These are phyloP conservation scores for Geosmithia putterillii DNA, from an alignment of 2,329 filamentous ascomycete species.

Conservation along the genomic window DNA sequence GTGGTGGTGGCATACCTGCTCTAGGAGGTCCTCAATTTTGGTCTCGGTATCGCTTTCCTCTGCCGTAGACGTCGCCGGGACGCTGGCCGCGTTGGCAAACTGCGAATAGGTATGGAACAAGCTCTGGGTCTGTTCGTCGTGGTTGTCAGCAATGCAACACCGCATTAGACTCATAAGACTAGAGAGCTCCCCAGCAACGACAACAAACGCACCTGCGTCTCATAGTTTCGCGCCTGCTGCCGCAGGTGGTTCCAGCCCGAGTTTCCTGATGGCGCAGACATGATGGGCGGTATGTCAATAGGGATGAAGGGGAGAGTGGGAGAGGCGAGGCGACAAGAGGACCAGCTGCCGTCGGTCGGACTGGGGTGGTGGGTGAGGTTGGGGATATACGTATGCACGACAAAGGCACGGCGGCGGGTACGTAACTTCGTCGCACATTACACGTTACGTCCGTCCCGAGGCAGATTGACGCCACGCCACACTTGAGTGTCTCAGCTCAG, in stretches of 20 bases:
- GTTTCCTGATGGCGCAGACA: slow-evolving; percentile 41
- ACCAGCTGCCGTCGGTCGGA: background rate
- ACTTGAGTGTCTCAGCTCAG: background rate
- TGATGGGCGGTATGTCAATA: slow-evolving; percentile 13
- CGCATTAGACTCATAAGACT: too few species aligned
- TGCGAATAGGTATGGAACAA: slow-evolving; percentile 82
- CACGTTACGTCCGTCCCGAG: too few species aligned
- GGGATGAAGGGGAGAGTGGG: background rate
- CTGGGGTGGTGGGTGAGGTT: background rate
- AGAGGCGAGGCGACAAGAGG: background rate
- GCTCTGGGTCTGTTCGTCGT: slow-evolving; percentile 59
- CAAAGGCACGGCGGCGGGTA: too few species aligned
- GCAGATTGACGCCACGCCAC: background rate
- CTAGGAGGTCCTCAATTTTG: slow-evolving; percentile 73
- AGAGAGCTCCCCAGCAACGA: too few species aligned
- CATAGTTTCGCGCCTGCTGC: slow-evolving; percentile 78
- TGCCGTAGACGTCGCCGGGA: slow-evolving; percentile 71
- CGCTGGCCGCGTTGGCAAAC: slow-evolving; percentile 67
- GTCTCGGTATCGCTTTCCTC: slow-evolving; percentile 72
- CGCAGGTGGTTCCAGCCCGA: slow-evolving; percentile 86
- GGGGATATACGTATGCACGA: background rate
- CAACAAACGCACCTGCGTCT: slow-evolving; percentile 62
- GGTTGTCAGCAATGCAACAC: background rate
- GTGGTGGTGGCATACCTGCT: slow-evolving; percentile 43
- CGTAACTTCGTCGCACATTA: too few species aligned